A percentile compares a stretch with the other conserved stretches of the same genome.
Evolutionary conservation across 371 early-diverging fungal species (phyloP).

Genomic region (Entomophthora muscae): DNA sequence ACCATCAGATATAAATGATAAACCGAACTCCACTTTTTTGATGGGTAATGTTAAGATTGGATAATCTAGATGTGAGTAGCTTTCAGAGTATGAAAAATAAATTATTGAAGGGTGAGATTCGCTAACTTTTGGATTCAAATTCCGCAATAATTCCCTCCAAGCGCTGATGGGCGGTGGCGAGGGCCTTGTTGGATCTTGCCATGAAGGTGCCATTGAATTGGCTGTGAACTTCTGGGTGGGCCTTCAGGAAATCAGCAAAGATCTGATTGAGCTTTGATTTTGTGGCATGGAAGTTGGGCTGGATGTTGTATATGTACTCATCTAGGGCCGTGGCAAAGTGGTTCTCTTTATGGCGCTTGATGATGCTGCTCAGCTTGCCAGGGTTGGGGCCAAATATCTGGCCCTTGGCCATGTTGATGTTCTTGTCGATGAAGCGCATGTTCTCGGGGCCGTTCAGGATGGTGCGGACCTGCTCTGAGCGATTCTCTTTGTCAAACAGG

Average conservation of each 20-base stretch:
- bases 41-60: too few species aligned
- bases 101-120: too few species aligned
- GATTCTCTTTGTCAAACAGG: background rate
- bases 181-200: background rate
- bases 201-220: background rate
- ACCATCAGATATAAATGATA: too few species aligned
- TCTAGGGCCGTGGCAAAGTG: background rate
- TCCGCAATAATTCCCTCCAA: background rate
- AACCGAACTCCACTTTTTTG: too few species aligned
- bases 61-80: too few species aligned
- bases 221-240: background rate
- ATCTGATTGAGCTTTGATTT: background rate
- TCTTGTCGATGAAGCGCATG: conserved; percentile 3
- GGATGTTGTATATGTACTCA: background rate
- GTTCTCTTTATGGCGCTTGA: background rate
- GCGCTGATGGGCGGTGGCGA: background rate
- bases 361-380: background rate
- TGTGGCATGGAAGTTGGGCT: background rate
- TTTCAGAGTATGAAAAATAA: too few species aligned
- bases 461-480: background rate
- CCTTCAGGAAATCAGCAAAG: background rate
- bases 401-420: conserved; percentile 1
- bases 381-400: background rate
- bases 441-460: background rate
- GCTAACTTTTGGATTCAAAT: too few species aligned